Evolutionary conservation across 225 moss, liverwort and hornwort genomes (phyloP), one percentile per base, ranked within the genome.

Genomic region (Sphagnum tenellum): DNA sequence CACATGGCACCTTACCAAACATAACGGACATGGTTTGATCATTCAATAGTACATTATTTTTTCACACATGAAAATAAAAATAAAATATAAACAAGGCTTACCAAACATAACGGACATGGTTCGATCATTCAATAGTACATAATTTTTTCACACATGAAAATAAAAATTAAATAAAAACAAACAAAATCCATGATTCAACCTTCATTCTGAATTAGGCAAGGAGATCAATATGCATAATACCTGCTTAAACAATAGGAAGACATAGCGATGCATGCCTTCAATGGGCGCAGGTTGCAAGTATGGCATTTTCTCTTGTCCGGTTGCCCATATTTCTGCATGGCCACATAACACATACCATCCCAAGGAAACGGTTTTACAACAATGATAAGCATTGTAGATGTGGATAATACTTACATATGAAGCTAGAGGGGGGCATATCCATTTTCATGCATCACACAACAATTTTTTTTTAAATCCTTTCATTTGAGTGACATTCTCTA

Each of bases 231-330:
- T 29, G 29, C 29, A 29, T 0, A 29, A 29, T 48, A 71, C 71
- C 64, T 71, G 71, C 14, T 64, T 64, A 57, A 57, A 71, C 46
- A 64, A 5, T 49, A 64, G 14, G 55, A 71, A 71, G 57, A 71
- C 71, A 10, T 64, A 71, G 50, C 64, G 58, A 62, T 64, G 71
- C 45, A 64, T 49, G 4, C 71, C 58, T 47, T 46, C 57, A 46
- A 64, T 63, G 6, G 71, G 71, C 5, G 71, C 64, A 5, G 71
- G 71, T 4, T 64, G 56, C 71, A 64, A 64, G 14, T 71, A 71
- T 11, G 71, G 48, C 5, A 71, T 44, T 4, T 57, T 64, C 50
- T 71, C 63, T 12, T 64, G 3, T 5, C 71, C 71, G 14, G 56
- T 47, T 2, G 57, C 64, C 56, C 55, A 64, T 7, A 71, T 64